Evolutionary conservation across 768 basidiomycete species (phyloP), one percentile per base, ranked within the genome.

Genomic region (Pleurotus ostreatus): DNA sequence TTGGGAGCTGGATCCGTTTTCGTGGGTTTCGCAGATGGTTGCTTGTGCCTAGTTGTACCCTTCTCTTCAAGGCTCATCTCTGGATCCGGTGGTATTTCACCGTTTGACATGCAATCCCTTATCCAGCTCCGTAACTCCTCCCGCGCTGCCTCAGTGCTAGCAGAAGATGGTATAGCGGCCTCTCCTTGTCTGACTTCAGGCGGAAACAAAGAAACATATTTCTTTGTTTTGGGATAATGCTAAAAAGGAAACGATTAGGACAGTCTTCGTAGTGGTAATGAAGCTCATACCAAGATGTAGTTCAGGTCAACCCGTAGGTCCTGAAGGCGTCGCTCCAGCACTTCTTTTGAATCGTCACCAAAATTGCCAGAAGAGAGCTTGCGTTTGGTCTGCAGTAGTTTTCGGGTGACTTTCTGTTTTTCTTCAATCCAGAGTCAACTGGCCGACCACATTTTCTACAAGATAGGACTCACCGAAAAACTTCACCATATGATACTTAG

Each of bases 151-250:
- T 83, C 77, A 5, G 83, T 82, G 13, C 66, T 62, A 9, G 59
- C 58, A 18, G 71, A 66, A 13, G 68, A 63, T 1, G 66, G 49
- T 23, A 60, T 37, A 2, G 68, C 55, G 20, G 63, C 49, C 63
- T 65, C 48, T 15, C 70, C 73, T 38, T 75, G 68, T 46, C 83
- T 77, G 6, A 76, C 70, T 63, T 85, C 84, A 0, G 88, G 82
- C 4, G 94, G 92, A 68, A 94, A 95, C 23, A 98, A 78, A 1
- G 94, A 91, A 26, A 97, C 83, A 67, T 98, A 97, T 74, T 92
- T 95, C 65, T 86, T 82, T 9, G 80, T 75, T 69, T 89, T 93
- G 4, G 92, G 92, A 68, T 88, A 94, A 68, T 92, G 83, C 91
- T 93, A 58, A n/a, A 34, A 22, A 26, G 41, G 57, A 55, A 34